Base-by-base conservation (phyloP, 2,329 filamentous ascomycete species). In the Penicillium sp. region DNA sequence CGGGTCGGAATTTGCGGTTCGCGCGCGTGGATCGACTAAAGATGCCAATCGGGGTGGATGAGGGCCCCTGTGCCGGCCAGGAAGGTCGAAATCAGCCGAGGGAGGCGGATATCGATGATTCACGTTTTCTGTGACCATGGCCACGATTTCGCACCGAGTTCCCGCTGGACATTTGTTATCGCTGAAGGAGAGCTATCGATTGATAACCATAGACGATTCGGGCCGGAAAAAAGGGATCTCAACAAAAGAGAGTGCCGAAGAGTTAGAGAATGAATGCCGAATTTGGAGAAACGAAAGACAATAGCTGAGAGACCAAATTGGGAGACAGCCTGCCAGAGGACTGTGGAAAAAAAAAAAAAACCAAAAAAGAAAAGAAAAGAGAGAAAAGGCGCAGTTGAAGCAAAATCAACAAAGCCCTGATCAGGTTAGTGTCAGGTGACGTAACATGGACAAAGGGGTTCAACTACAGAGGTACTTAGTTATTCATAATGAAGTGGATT, bases 91-190 rank as follows among this genome's bases (percentile, higher is more conserved):
- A 58, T 70, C 66, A 67, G 61, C 69, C 60, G 64, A 51, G 18
- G 49, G 64, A 60, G 68, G 66, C 61, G 67, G 67, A 63, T 68
- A 71, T 63, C 66, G 71, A 69, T 64, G 60, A 58, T 66, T 68
- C 66, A 68, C 72, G 73, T 71, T 70, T 69, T 71, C 72, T 72
- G 72, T 75, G 74, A 75, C 73, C 74, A 76, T 76, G 71, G 74
- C 72, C 74, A 76, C 74, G 66, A 66, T 57, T 61, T 66, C 65
- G 61, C 57, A 69, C 61, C 63, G 67, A 70, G 68, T 64, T 66
- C 68, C 65, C 64, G 70, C 63, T 72, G 72, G 71, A 75, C 73
- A 76, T 76, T 76, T 68, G 72, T 73, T 68, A 60, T 60, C 64
- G 60, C 46, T 55, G 47, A 40, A 35, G 56, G 52, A 50, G 58